Evolutionary conservation across 164 flowering plant genomes (phyloP).

Genomic region (Stephania cephalantha): DNA sequence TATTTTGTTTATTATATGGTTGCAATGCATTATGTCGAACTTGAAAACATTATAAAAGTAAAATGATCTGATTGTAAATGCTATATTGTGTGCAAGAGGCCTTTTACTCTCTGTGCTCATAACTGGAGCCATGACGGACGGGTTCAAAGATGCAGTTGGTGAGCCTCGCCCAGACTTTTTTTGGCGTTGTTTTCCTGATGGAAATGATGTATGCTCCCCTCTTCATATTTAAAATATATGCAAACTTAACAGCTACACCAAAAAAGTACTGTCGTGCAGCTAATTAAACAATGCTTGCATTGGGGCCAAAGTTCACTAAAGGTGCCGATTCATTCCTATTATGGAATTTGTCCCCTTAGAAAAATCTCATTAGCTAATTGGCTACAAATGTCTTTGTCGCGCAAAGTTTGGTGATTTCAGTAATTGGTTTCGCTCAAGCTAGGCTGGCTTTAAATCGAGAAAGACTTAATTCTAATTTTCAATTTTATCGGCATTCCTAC

Average conservation of each 20-base stretch:
- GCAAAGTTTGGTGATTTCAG: not conserved
- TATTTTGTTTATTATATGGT: not conserved
- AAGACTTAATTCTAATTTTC: too few relatives aligned
- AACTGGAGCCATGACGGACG: constrained; percentile 13
- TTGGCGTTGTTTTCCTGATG: constrained; percentile 21
- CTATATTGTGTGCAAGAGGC: constrained; percentile 1
- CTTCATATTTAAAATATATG: not conserved
- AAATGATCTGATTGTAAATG: not conserved
- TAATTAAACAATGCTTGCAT: too few relatives aligned
- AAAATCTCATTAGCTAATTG: not conserved
- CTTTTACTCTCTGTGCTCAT: constrained; percentile 7
- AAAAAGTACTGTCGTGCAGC: too few relatives aligned
- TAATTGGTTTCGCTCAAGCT: not conserved
- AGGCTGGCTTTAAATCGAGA: not conserved
- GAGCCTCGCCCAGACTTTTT: constrained; percentile 19
- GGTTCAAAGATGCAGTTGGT: constrained; percentile 12
- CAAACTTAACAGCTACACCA: too few relatives aligned
- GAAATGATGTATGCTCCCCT: constrained; percentile 9
- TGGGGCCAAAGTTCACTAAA: too few relatives aligned
- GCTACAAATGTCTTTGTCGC: not conserved
- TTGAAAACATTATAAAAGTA: not conserved
- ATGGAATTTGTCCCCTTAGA: too few relatives aligned
- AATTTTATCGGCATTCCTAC: not conserved
- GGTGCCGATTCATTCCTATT: too few relatives aligned
- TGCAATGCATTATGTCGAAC: not conserved